Conservation (phyloP, 192 early-diverging fungal species). For the Dissophora ornata region DNA sequence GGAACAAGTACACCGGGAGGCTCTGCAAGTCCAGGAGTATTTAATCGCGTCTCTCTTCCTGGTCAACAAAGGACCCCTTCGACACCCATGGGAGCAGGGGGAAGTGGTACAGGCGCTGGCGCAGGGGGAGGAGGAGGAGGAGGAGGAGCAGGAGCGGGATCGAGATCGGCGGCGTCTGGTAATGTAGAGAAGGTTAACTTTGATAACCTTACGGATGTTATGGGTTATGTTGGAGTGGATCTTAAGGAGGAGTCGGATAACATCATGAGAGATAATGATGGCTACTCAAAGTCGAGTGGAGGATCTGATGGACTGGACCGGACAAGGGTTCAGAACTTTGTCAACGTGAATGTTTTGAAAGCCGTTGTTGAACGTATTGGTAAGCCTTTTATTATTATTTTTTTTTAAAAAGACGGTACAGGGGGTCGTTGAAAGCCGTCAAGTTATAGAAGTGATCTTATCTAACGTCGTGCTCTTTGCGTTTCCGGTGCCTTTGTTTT, state of each 20-base stretch:
- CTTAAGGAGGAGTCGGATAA: constrained; percentile 74
- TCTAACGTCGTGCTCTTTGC: too few species aligned
- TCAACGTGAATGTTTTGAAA: constrained; percentile 54
- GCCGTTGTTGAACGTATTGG: constrained; percentile 55
- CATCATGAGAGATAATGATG: constrained; percentile 60
- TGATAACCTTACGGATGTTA: constrained; percentile 78
- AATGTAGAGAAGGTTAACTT: constrained; percentile 56
- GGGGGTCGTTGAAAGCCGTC: too few species aligned
- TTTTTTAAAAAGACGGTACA: too few species aligned
- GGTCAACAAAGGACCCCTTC: constrained; percentile 19
- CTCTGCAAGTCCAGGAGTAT: constrained; percentile 26
- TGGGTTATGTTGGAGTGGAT: constrained; percentile 83
- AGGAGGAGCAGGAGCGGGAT: constrained; percentile 15
- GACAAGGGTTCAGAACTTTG: constrained; percentile 59
- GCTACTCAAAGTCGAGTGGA: constrained; percentile 16
- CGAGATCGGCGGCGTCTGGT: constrained; percentile 10
- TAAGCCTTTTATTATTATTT: constrained; percentile 33
- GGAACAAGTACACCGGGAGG: constrained; percentile 22
- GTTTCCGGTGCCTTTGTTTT: too few species aligned
- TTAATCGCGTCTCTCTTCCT: constrained; percentile 43
- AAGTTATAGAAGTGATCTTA: too few species aligned
- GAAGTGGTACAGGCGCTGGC: neutral
- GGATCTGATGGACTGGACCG: constrained; percentile 35
- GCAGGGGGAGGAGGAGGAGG: constrained; percentile 9
- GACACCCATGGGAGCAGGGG: constrained; percentile 6